A percentile compares a stretch with the other conserved stretches of the same genome.
Conservation (phyloP, 2,329 filamentous ascomycete species). For the Periconia sp. region DNA sequence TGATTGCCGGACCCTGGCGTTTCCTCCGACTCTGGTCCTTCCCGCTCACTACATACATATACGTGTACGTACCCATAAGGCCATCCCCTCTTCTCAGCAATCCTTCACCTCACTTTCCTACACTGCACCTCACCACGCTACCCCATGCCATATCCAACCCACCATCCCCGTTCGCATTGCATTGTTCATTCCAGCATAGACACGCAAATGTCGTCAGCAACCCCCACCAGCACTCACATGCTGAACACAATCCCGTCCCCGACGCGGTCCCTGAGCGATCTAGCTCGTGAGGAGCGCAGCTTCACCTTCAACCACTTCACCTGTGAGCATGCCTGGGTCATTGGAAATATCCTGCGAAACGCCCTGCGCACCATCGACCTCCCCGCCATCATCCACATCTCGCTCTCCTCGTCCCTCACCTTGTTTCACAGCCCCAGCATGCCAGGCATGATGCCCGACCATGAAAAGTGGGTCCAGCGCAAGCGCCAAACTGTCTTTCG, state of each 20-base stretch:
- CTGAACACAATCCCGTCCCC: slow-evolving; percentile 34
- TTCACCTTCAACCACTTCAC: slow-evolving; percentile 61
- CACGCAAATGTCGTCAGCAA: background rate
- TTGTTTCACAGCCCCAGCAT: slow-evolving; percentile 72
- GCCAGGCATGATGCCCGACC: slow-evolving; percentile 69
- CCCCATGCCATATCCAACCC: too few species aligned
- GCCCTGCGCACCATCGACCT: slow-evolving; percentile 60
- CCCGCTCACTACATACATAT: background rate
- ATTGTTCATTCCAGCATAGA: background rate
- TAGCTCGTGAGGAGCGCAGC: slow-evolving; percentile 45
- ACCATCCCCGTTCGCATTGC: background rate
- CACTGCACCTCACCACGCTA: background rate
- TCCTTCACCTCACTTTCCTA: background rate
- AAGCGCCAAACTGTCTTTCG: slow-evolving; percentile 73
- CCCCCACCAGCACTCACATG: slow-evolving; percentile 10
- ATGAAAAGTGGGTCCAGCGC: slow-evolving; percentile 63
- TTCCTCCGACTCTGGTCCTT: background rate
- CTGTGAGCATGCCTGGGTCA: slow-evolving; percentile 63
- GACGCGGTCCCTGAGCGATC: slow-evolving; percentile 40
- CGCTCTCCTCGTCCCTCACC: slow-evolving; percentile 56
- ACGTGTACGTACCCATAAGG: background rate
- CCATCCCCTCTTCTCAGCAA: background rate
- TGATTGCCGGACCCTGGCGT: background rate
- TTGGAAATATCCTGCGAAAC: slow-evolving; percentile 65
- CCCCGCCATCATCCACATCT: slow-evolving; percentile 65